Base-by-base conservation (phyloP, 2,329 filamentous ascomycete genomes). In the Calonectria leucothoes region DNA sequence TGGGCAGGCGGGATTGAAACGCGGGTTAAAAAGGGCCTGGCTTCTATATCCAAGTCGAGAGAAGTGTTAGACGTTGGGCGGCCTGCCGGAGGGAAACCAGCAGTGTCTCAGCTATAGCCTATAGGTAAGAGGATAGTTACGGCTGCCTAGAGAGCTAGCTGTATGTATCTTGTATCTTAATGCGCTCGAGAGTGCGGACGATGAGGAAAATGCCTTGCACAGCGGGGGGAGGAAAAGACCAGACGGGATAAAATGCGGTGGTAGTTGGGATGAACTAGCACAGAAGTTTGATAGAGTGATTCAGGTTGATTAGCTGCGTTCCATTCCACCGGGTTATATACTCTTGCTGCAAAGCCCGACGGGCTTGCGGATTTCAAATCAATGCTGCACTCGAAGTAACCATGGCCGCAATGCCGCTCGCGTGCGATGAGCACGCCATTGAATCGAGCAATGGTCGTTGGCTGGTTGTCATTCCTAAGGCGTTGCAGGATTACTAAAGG, bases 341-440 rank as follows among this genome's bases (percentile, higher is more conserved):
- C 67, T 27, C 57, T 27, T 29, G 23, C 57, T 63, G 25, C 31
- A 65, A 67, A 31, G 20, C 59, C 39, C 42, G 68, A 69, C 65
- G 59, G 29, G 39, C 39, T 65, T 11, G n/a, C 74, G 73, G 78
- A 81, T 81, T 81, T 81, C 75, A 82, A 81, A 81, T 80, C 80
- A 81, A 66, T n/a, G 42, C 27, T 42, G 68, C 51, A 63, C 48
- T 64, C 27, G 48, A 59, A 75, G 75, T 70, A 71, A 73, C 63
- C 70, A 74, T 74, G 65, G 64, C 64, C 75, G 74, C 52, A 51
- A 67, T 78, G 71, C 77, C 76, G 72, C 69, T 33, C 64, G 73
- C 70, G 29, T 49, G 59, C 49, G 33, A 33, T 74, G 76, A 81
- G 80, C 80, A 81, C 79, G 78, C 75, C 74, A 81, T 81, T 52